A percentile compares a stretch with the other conserved stretches of the same genome.
Conservation (phyloP, 1,284 basidiomycete genomes). For the Irpex sp. region DNA sequence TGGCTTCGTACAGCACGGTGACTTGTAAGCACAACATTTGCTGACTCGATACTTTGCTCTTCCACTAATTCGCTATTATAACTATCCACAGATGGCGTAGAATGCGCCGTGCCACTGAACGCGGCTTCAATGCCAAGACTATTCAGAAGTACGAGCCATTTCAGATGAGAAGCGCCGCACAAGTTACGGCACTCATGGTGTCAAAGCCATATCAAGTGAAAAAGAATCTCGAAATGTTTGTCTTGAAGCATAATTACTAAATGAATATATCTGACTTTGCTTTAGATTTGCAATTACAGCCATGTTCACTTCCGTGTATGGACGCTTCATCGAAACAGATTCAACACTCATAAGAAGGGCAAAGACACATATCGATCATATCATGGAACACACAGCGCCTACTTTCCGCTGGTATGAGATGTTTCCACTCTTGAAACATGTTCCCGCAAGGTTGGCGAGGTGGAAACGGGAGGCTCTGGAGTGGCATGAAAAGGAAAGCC, state of each 20-base stretch:
- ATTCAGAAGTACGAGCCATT: background rate
- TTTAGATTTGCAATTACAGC: background rate
- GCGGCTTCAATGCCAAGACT: background rate
- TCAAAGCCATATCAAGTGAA: background rate
- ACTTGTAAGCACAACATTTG: background rate
- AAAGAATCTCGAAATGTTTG: background rate
- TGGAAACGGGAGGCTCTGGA: conserved; percentile 10
- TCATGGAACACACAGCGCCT: background rate
- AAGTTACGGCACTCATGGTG: background rate
- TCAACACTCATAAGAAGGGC: background rate
- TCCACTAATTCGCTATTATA: background rate
- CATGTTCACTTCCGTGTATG: background rate
- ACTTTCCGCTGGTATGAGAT: background rate
- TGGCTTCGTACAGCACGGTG: background rate
- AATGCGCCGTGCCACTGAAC: background rate
- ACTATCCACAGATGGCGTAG: background rate
- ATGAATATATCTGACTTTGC: background rate
- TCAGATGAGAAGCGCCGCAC: background rate
- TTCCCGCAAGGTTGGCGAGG: conserved; percentile 6
- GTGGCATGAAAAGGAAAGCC: conserved; percentile 4
- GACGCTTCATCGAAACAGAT: background rate
- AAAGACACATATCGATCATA: background rate
- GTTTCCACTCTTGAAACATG: conserved; percentile 7
- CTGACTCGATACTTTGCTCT: too few species aligned
- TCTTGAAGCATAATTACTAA: background rate